Conservation (phyloP, 345 rosid genomes). For the Diplotaxis tenuifolia region DNA sequence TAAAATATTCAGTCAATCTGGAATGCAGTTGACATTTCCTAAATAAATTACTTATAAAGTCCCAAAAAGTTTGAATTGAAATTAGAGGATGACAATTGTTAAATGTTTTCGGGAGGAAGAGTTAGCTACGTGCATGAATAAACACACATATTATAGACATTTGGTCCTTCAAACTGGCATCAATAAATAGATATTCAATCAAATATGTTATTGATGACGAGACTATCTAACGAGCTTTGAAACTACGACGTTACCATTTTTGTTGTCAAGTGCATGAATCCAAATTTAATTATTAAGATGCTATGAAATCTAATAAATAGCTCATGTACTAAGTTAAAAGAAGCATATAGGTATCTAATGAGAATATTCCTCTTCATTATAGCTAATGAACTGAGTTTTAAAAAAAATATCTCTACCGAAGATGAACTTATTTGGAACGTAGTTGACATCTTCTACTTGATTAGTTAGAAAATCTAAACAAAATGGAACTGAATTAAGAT, state of each 20-base stretch:
- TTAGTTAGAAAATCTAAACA: background rate
- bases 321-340: background rate
- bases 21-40: constrained; percentile 23
- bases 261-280: background rate
- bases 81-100: background rate
- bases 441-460: constrained; percentile 13
- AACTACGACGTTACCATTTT: background rate
- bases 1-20: background rate
- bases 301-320: background rate
- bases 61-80: background rate
- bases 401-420: background rate
- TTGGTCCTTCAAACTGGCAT: background rate
- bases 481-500: background rate
- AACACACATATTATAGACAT: background rate
- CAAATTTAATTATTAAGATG: background rate
- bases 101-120: background rate
- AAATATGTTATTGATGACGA: background rate
- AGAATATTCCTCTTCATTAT: background rate
- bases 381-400: background rate
- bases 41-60: background rate
- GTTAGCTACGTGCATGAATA: background rate
- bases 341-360: background rate
- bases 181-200: background rate
- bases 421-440: background rate
- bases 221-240: background rate